phyloP scores from a whole-genome alignment of 2,329 filamentous ascomycete genomes.

The Pseudopyricularia javanii region DNA sequence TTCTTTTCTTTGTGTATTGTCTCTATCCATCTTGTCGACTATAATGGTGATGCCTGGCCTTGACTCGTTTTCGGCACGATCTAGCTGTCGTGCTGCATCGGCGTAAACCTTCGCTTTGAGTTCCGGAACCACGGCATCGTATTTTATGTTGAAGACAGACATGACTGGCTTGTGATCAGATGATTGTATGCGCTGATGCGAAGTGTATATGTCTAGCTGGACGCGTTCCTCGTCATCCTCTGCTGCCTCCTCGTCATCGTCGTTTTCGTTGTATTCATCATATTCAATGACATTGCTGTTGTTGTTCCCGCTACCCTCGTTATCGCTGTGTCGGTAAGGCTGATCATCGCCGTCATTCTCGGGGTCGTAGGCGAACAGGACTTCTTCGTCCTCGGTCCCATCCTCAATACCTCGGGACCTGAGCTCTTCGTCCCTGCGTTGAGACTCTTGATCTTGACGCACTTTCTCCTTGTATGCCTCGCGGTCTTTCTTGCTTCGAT shows the following conservation, averaged over 20 bases:
- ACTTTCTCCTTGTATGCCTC: conserved; percentile 50
- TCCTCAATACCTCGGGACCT: conserved; percentile 64
- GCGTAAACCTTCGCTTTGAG: conserved; percentile 74
- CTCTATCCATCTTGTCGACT: conserved; percentile 46
- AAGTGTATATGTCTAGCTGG: conserved; percentile 57
- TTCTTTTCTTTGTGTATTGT: neutral
- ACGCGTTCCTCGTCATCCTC: conserved; percentile 45
- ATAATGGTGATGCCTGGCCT: conserved; percentile 36
- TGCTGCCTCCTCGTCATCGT: conserved; percentile 32
- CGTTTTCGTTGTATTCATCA: conserved; percentile 45
- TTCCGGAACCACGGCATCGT: conserved; percentile 75
- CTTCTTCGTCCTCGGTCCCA: conserved; percentile 63
- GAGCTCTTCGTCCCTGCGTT: conserved; percentile 74
- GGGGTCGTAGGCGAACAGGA: conserved; percentile 85
- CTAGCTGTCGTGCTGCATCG: conserved; percentile 77
- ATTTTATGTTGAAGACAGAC: conserved; percentile 72
- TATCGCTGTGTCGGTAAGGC: conserved; percentile 5
- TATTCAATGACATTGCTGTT: conserved; percentile 34
- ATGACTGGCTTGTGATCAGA: conserved; percentile 92
- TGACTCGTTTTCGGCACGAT: conserved; percentile 51
- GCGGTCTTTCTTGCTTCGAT: conserved; percentile 61
- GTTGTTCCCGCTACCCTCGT: neutral
- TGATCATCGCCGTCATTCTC: conserved; percentile 53
- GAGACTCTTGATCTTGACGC: conserved; percentile 53
- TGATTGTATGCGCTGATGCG: conserved; percentile 79